These are phyloP conservation scores for Podaxis mareebaensis DNA, from an alignment of 768 basidiomycete genomes.

Conservation along the genomic window DNA sequence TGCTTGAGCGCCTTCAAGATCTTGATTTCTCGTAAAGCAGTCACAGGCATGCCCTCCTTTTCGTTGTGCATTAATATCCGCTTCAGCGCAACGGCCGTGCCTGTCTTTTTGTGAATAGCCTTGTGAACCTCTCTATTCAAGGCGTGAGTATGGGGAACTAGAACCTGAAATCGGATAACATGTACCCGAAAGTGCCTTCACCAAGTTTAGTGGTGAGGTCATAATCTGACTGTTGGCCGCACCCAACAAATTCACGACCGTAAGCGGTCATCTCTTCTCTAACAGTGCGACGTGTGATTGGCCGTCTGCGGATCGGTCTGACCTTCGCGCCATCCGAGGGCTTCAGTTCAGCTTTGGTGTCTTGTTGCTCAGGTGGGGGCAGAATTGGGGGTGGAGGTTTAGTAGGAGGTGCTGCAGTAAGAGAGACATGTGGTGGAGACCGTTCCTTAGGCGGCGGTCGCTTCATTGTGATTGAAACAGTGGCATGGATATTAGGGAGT, in stretches of 20 bases:
- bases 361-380: slow-evolving; percentile 24
- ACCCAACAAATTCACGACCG: slow-evolving; percentile 66
- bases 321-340: slow-evolving; percentile 27
- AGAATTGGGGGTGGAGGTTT: slow-evolving; percentile 26
- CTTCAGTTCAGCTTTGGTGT: slow-evolving; percentile 20
- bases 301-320: slow-evolving; percentile 34
- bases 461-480: slow-evolving; percentile 10
- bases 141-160: not conserved
- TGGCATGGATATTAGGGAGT: not conserved
- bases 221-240: slow-evolving; percentile 75
- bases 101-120: slow-evolving; percentile 65
- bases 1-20: slow-evolving; percentile 91
- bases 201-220: slow-evolving; percentile 85
- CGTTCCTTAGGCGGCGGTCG: slow-evolving; percentile 20
- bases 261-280: slow-evolving; percentile 71
- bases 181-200: slow-evolving; percentile 95
- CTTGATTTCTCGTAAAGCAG: slow-evolving; percentile 95
- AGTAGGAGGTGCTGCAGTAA: slow-evolving; percentile 29
- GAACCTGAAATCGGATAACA: slow-evolving; percentile 14
- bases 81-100: slow-evolving; percentile 80
- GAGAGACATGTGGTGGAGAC: slow-evolving; percentile 29
- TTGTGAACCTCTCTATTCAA: slow-evolving; percentile 83
- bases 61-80: slow-evolving; percentile 96
- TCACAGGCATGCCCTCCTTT: slow-evolving; percentile 96
- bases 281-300: slow-evolving; percentile 42